phyloP scores from a whole-genome alignment of 768 basidiomycete genomes.

The Tephrocybe sp. region DNA sequence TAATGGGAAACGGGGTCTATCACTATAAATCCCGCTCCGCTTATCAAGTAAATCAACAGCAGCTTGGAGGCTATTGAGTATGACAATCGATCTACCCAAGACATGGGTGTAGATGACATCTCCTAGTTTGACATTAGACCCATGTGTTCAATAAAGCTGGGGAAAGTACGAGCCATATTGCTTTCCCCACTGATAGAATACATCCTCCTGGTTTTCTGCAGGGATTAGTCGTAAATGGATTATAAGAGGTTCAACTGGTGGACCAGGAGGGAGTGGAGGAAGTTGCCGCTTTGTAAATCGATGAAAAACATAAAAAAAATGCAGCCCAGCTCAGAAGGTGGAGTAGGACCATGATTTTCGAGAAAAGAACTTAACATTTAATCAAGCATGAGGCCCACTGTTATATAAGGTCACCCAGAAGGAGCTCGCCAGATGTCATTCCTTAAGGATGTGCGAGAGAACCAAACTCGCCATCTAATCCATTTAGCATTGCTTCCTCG shows the following conservation, averaged over 20 bases:
- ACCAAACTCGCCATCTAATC: no score
- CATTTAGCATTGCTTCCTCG: no score
- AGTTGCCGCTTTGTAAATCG: not conserved
- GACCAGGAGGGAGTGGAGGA: constrained; percentile 15
- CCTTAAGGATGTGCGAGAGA: no score
- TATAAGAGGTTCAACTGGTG: not conserved
- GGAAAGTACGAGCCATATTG: not conserved
- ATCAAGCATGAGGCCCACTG: not conserved
- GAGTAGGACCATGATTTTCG: not conserved
- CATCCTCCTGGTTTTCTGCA: constrained; percentile 7
- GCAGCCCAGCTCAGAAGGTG: not conserved
- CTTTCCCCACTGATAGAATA: not conserved
- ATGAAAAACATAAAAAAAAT: not conserved
- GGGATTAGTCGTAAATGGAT: constrained; percentile 14
- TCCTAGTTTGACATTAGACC: not conserved
- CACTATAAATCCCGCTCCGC: constrained; percentile 32
- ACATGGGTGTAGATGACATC: constrained; percentile 18
- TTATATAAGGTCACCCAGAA: no score
- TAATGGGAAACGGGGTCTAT: constrained; percentile 23
- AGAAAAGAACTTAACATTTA: not conserved
- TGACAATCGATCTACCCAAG: constrained; percentile 17
- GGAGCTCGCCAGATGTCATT: no score
- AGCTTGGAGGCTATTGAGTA: constrained; percentile 32
- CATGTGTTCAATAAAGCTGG: not conserved
- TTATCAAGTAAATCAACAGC: constrained; percentile 40